Evolutionary conservation across 2,329 filamentous ascomycete species (phyloP), one percentile per base, ranked within the genome.

Genomic region (Apiospora marii): DNA sequence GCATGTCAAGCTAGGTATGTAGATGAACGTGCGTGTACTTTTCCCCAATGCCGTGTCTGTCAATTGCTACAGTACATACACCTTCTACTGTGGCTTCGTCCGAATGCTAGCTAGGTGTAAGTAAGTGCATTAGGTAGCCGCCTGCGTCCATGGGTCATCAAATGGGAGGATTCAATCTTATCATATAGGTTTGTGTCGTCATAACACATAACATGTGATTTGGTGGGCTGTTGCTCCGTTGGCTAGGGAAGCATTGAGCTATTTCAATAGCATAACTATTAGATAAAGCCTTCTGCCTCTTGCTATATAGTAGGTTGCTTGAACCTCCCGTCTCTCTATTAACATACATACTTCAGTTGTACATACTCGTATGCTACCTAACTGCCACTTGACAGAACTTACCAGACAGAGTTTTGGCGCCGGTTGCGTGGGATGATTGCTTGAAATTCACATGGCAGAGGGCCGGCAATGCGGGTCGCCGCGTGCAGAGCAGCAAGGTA

Each of bases 171-270:
- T n/a, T 41, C 16, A 10, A 41, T 64, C 34, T 64, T 64, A 64
- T 64, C 58, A 8, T 7, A n/a, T 19, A 14, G 34, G 22, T 41
- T 41, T 14, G 34, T 64, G 58, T 64, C 58, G 58, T 64, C 58
- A 64, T 64, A 64, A 64, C 58, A 64, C 58, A 64, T 41, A 64
- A 64, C 58, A 64, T 64, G 58, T 64, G 58, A 64, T 64, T 34
- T 5, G 58, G 58, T 64, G 58, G 58, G 58, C 19, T 64, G 58
- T 41, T 51, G 22, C 10, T 61, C 8, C 41, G 34, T 41, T 64
- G 19, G 58, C 7, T 61, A 34, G 58, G 30, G 58, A 64, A 64
- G n/a, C 22, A 6, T 34, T 10, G 16, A 64, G 10, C 22, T 8
- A 37, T 41, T 64, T 41, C 34, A 4, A 41, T 41, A 12, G 34